A percentile compares a stretch with the other conserved stretches of the same genome.
These are phyloP conservation scores for Apophysomyces trapeziformis DNA, from an alignment of 371 early-diverging fungal genomes.

Conservation along the genomic window DNA sequence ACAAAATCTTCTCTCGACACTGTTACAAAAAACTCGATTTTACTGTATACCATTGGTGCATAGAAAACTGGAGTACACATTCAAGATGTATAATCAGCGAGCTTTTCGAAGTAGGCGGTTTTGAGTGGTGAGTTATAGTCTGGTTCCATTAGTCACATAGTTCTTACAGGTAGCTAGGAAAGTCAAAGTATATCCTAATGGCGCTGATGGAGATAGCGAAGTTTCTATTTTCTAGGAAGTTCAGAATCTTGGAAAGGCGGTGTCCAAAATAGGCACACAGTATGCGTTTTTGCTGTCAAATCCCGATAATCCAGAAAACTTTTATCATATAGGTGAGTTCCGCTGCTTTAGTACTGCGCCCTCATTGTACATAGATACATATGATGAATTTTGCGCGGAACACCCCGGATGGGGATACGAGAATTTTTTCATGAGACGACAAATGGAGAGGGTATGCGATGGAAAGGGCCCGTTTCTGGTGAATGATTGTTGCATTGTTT, in stretches of 20 bases:
- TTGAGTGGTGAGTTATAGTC: neutral
- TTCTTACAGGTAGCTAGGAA: neutral
- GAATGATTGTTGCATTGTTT: neutral
- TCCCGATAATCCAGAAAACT: neutral
- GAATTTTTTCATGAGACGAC: neutral
- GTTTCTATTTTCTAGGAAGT: neutral
- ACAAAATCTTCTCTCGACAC: neutral
- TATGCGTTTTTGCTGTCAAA: neutral
- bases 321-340: neutral
- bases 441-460: neutral
- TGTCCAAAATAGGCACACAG: neutral
- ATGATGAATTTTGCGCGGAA: neutral
- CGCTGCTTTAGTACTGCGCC: too few species aligned
- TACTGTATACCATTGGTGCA: neutral
- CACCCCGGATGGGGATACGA: neutral
- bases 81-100: neutral
- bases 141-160: neutral
- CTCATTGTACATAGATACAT: too few species aligned
- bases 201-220: neutral
- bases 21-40: neutral
- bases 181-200: neutral
- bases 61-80: neutral
- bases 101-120: neutral
- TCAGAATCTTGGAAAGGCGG: neutral
- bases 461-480: neutral